Base-by-base conservation (phyloP, 352 stramenopile genomes). In the Halophytophthora polymorphica region DNA sequence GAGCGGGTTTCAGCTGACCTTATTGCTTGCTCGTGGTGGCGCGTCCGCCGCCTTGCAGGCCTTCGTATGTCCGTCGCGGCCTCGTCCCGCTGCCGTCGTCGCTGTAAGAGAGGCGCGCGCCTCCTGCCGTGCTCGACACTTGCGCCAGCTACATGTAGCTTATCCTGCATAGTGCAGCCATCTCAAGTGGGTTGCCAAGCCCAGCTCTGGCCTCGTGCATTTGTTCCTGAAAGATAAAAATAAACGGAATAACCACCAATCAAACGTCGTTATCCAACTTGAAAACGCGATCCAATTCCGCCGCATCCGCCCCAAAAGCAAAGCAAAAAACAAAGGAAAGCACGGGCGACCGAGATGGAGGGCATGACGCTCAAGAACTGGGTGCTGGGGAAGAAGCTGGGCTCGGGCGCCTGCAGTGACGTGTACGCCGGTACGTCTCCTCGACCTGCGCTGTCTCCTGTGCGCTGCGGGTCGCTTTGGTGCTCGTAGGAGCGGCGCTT, bases 311-410 rank as follows among this genome's bases (percentile, higher is more conserved):
- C 8, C 8, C 25, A 31, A 31, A 31, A 35, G n/a, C 7, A 33
- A 17, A 29, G 11, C 12, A n/a, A 42, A 52, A 61, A 53, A 47
- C 28, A 41, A 46, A 7, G 17, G 19, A 14, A 36, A 17, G 2
- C 31, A 31, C n/a, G n/a, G n/a, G 25, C 25, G 25, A 8, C 5
- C 31, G 17, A 22, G 41, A 85, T 86, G 61, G 71, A 90, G 62
- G 83, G 83, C 19, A 62, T 64, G 50, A 86, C 66, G 54, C 79
- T 94, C 47, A 94, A 92, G 73, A 77, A 69, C 51, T 94, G 83
- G 83, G 58, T 60, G n/a, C 51, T 94, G 31, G 76, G 82, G 54
- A 69, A 84, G 56, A 92, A 90, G 69, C 52, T 92, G 22, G 81
- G 81, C 36, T 61, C 79, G 7, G 83, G 83, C n/a, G 83, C 81